Evolutionary conservation across 169 alveolate genomes (phyloP).

Genomic region (Plasmodium gonderi): DNA sequence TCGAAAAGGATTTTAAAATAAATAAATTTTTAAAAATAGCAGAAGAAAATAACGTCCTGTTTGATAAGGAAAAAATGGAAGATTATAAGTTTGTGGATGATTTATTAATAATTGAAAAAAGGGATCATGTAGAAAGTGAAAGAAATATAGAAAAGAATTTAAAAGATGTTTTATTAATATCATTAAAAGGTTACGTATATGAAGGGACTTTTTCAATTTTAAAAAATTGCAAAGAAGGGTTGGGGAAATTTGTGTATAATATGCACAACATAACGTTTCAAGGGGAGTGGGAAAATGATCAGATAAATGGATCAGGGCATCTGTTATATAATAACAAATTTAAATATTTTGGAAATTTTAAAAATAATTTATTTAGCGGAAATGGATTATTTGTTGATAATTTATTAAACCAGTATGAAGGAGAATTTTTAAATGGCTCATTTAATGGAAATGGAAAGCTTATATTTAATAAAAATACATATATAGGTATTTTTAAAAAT

Average conservation of each 20-base stretch:
- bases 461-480: conserved; percentile 56
- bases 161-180: conserved; percentile 45
- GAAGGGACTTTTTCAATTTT: conserved; percentile 50
- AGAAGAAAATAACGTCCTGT: conserved; percentile 35
- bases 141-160: conserved; percentile 21
- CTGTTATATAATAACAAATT: conserved; percentile 37
- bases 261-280: conserved; percentile 44
- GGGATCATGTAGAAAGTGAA: background rate
- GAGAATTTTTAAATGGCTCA: conserved; percentile 62
- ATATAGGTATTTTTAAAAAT: conserved; percentile 68
- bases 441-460: conserved; percentile 75
- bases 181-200: conserved; percentile 69
- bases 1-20: conserved; percentile 59
- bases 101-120: conserved; percentile 60
- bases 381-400: conserved; percentile 62
- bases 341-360: conserved; percentile 70
- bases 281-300: conserved; percentile 73
- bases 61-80: conserved; percentile 32
- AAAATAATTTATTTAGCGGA: conserved; percentile 55
- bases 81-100: conserved; percentile 56
- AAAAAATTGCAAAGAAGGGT: conserved; percentile 69
- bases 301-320: conserved; percentile 75
- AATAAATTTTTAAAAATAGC: conserved; percentile 70
- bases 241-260: conserved; percentile 58
- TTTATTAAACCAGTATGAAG: conserved; percentile 71